Conservation (phyloP, 2,329 filamentous ascomycete genomes). For the Fusarium sp. region DNA sequence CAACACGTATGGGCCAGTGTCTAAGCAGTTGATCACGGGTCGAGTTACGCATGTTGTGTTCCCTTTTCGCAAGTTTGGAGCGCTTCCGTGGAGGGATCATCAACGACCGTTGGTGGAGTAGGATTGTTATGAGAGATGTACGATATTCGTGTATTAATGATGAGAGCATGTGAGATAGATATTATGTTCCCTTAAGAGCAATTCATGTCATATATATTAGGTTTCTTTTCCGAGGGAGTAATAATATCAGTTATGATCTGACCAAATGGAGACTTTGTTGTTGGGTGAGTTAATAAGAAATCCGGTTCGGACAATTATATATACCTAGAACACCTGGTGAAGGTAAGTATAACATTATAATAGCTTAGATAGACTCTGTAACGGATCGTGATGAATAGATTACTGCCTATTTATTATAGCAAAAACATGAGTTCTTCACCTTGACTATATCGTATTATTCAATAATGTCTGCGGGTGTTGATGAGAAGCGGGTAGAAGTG, state of each 20-base stretch:
- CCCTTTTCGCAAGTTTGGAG: slow-evolving; percentile 71
- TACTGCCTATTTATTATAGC: too few relatives aligned
- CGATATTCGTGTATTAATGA: slow-evolving; percentile 2
- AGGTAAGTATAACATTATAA: too few relatives aligned
- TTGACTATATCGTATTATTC: too few relatives aligned
- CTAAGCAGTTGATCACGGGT: slow-evolving; percentile 79
- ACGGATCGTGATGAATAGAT: too few relatives aligned
- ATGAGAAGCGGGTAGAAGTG: neutral
- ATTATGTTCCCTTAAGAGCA: neutral
- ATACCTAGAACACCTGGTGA: too few relatives aligned
- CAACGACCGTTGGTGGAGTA: slow-evolving; percentile 46
- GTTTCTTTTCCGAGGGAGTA: too few relatives aligned
- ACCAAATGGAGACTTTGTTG: neutral
- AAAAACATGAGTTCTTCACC: too few relatives aligned
- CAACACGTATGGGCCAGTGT: slow-evolving; percentile 89
- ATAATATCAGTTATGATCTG: neutral
- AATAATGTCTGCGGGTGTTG: neutral
- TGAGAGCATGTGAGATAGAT: neutral
- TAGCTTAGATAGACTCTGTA: too few relatives aligned
- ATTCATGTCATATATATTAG: neutral
- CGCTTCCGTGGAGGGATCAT: slow-evolving; percentile 70
- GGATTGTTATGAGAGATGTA: neutral
- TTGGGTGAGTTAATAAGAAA: too few relatives aligned
- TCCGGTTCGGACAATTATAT: too few relatives aligned
- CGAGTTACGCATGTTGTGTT: slow-evolving; percentile 79